A percentile compares a stretch with the other conserved stretches of the same genome.
Evolutionary conservation across 257 asterid species (phyloP).

Genomic region (Parsonsia alboflavescens): DNA sequence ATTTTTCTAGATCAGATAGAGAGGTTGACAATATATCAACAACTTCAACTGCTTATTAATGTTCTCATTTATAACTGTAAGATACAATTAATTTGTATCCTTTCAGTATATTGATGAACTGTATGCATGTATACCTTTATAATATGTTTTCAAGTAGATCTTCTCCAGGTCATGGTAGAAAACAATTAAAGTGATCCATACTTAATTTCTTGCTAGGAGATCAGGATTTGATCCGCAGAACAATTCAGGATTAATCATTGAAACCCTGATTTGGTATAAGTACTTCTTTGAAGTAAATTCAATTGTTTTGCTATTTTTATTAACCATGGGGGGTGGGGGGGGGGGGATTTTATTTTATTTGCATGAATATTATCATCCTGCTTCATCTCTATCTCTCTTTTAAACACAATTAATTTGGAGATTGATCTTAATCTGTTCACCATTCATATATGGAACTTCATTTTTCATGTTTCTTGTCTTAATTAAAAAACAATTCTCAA

Average conservation of each 20-base stretch:
- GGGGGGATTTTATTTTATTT: neutral
- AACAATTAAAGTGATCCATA: neutral
- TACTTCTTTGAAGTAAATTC: neutral
- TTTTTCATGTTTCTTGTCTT: neutral
- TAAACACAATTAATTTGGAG: neutral
- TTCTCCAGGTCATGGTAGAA: neutral
- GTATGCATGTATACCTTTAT: neutral
- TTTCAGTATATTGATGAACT: constrained; percentile 1
- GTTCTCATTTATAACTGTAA: neutral
- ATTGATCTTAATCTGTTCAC: neutral
- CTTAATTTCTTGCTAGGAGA: neutral
- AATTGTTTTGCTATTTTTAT: too few species aligned
- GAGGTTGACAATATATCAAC: neutral
- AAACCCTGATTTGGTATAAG: constrained; percentile 15
- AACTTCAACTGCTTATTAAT: constrained; percentile 6
- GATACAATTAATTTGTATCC: neutral
- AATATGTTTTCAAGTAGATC: neutral
- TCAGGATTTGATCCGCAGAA: neutral
- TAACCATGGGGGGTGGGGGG: too few species aligned
- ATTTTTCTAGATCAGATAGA: neutral
- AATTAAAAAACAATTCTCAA: constrained; percentile 15
- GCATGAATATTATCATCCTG: neutral
- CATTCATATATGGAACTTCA: neutral
- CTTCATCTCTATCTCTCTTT: neutral
- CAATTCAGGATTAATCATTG: neutral